Conservation (phyloP, 163 green algal genomes). For the Scenedesmus sp. region DNA sequence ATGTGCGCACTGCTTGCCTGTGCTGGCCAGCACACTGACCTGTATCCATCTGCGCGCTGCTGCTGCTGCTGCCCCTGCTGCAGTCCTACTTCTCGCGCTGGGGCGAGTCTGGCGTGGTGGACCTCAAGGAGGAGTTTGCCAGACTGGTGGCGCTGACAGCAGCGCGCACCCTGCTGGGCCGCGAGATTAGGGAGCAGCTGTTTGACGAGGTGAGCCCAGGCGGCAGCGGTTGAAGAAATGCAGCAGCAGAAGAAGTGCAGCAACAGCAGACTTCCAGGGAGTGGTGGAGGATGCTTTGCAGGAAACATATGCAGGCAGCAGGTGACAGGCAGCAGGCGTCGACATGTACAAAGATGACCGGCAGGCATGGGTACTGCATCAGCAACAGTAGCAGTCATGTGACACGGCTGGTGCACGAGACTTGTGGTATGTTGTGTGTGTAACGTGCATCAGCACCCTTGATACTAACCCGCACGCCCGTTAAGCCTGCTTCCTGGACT, state of each 20-base stretch:
- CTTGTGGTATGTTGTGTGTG: too few relatives aligned
- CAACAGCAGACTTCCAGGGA: too few relatives aligned
- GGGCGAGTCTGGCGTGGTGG: conserved; percentile 88
- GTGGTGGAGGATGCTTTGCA: too few relatives aligned
- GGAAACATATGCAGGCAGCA: too few relatives aligned
- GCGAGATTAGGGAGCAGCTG: conserved; percentile 96
- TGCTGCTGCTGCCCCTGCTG: background rate
- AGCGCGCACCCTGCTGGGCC: conserved; percentile 92
- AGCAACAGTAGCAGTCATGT: too few relatives aligned
- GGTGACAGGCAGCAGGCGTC: too few relatives aligned
- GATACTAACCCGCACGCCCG: too few relatives aligned
- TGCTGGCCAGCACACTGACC: background rate
- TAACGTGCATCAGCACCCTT: too few relatives aligned
- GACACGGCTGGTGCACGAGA: too few relatives aligned
- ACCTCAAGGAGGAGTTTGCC: conserved; percentile 92
- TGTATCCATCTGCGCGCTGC: background rate
- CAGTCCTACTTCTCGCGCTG: conserved; percentile 95
- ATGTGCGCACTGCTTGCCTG: background rate
- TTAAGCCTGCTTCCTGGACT: too few relatives aligned
- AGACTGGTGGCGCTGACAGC: conserved; percentile 97
- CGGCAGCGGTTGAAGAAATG: background rate
- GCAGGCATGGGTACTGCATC: too few relatives aligned
- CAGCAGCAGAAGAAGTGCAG: background rate
- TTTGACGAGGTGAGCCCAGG: conserved; percentile 81
- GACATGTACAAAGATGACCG: too few relatives aligned